phyloP scores from a whole-genome alignment of 176 grass and related monocot genomes.

The Saccharum officinarum region DNA sequence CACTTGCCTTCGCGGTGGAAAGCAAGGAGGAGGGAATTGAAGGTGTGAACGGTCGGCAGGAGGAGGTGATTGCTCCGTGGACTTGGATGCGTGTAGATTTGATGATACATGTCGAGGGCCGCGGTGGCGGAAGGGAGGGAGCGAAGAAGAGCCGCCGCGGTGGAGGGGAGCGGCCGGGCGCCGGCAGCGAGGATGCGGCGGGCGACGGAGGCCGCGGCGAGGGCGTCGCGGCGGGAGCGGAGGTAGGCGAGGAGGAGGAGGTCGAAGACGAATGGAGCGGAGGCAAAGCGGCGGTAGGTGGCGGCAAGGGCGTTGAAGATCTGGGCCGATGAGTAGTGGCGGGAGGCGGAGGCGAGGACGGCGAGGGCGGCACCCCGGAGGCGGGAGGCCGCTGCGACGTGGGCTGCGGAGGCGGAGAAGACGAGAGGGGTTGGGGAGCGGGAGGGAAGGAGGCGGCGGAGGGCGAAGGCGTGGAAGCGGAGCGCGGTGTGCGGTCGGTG shows the following conservation, averaged over 20 bases:
- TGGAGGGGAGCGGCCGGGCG: conserved; percentile 9
- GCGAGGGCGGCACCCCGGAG: neutral
- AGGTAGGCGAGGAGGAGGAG: conserved; percentile 14
- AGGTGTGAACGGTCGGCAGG: conserved; percentile 4
- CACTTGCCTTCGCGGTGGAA: neutral
- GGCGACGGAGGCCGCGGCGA: conserved; percentile 19
- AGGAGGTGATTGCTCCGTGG: neutral
- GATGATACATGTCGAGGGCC: conserved; percentile 15
- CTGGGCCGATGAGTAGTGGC: conserved; percentile 6
- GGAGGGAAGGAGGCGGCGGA: conserved; percentile 9
- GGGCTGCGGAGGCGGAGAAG: conserved; percentile 12
- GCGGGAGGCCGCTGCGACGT: conserved; percentile 14
- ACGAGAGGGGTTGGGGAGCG: conserved; percentile 2
- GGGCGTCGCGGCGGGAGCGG: conserved; percentile 10
- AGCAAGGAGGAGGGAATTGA: conserved; percentile 15
- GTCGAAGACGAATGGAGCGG: conserved; percentile 8
- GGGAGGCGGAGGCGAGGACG: conserved; percentile 10
- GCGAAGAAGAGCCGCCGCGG: neutral
- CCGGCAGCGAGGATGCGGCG: conserved; percentile 22
- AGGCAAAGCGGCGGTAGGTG: conserved; percentile 12
- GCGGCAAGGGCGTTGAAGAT: conserved; percentile 11
- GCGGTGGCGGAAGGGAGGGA: conserved; percentile 8
- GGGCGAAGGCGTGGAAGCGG: conserved; percentile 10
- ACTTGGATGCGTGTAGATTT: conserved; percentile 4
- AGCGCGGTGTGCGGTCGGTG: conserved; percentile 14